These are phyloP conservation scores for Datisca glomerata DNA, from an alignment of 306 rosid species.

Conservation along the genomic window DNA sequence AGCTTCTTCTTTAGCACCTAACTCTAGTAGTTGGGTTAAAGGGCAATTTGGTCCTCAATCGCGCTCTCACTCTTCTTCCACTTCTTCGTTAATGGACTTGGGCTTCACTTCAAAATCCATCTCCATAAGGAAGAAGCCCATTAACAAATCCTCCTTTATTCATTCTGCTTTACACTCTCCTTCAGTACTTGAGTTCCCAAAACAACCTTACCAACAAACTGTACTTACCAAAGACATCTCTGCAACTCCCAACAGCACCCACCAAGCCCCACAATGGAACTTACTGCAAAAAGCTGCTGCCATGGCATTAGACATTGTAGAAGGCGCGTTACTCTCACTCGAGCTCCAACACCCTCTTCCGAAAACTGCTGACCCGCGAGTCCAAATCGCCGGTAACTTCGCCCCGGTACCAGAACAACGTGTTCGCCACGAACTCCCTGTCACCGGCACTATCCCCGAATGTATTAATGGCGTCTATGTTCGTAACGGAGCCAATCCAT, in stretches of 20 bases:
- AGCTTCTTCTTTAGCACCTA: not conserved
- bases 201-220: not conserved
- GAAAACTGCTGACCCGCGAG: not conserved
- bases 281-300: not conserved
- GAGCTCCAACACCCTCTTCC: not conserved
- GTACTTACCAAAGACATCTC: not conserved
- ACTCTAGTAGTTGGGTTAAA: not conserved
- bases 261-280: too few relatives aligned
- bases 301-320: not conserved
- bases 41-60: not conserved
- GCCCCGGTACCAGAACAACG: not conserved
- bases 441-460: not conserved
- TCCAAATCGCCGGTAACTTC: not conserved
- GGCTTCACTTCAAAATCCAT: not conserved
- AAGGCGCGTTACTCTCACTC: not conserved
- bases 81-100: not conserved
- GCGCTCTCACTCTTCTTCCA: not conserved
- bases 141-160: not conserved
- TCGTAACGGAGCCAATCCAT: not conserved
- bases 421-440: not conserved
- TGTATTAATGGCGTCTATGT: not conserved
- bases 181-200: not conserved
- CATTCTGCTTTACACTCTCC: not conserved
- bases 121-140: not conserved
- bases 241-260: not conserved